Percentiles rank a stretch among this genome's conserved stretches.
These are phyloP conservation scores for Xylaria cubensis DNA, from an alignment of 495 filamentous ascomycete species.

Conservation along the genomic window DNA sequence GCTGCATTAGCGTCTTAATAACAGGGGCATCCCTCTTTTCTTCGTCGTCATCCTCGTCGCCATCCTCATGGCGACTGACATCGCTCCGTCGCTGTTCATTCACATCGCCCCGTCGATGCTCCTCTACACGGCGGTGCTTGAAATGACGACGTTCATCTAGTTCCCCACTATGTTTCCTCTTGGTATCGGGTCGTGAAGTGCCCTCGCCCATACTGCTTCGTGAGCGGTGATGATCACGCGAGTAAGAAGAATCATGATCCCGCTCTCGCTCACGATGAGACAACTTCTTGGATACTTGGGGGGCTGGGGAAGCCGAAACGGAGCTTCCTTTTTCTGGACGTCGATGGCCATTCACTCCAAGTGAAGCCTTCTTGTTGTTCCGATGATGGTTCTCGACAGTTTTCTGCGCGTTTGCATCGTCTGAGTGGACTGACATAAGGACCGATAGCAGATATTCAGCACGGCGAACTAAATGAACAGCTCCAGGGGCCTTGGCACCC, in stretches of 20 bases:
- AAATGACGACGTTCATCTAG: slow-evolving; percentile 42
- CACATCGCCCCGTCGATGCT: slow-evolving; percentile 39
- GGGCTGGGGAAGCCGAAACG: slow-evolving; percentile 66
- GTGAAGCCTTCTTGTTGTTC: slow-evolving; percentile 71
- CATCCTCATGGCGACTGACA: slow-evolving; percentile 43
- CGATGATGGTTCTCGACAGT: slow-evolving; percentile 89
- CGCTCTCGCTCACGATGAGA: slow-evolving; percentile 50
- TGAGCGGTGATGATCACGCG: slow-evolving; percentile 55
- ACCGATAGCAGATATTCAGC: slow-evolving; percentile 94
- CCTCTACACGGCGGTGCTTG: slow-evolving; percentile 45
- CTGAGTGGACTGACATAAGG: slow-evolving; percentile 75
- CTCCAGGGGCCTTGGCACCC: slow-evolving; percentile 87
- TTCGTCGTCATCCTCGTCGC: slow-evolving; percentile 51
- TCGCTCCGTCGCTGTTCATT: slow-evolving; percentile 28
- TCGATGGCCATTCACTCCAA: slow-evolving; percentile 56
- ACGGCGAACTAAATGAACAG: slow-evolving; percentile 93
- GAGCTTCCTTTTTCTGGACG: slow-evolving; percentile 58
- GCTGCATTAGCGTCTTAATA: slow-evolving; percentile 52
- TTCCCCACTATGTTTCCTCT: slow-evolving; percentile 52
- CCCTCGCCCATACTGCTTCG: slow-evolving; percentile 54
- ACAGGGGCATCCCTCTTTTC: slow-evolving; percentile 49
- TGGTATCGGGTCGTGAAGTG: slow-evolving; percentile 51
- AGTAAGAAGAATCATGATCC: slow-evolving; percentile 45
- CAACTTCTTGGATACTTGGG: slow-evolving; percentile 49
- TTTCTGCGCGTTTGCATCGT: slow-evolving; percentile 75